Evolutionary conservation across 106 monocot species (phyloP).

Genomic region (Triglochin maritima): DNA sequence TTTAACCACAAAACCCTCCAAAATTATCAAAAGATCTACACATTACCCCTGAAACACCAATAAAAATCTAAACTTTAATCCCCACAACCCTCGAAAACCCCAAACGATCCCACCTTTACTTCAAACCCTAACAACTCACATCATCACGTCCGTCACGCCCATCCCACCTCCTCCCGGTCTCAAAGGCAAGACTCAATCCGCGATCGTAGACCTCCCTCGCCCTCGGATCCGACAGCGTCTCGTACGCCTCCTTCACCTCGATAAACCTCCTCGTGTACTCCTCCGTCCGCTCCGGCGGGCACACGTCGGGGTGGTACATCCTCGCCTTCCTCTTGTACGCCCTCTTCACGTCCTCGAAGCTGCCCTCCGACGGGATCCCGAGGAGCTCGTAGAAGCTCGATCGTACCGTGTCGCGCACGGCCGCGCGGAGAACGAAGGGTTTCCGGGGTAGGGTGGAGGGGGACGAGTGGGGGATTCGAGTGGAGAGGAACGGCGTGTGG

Average conservation of each 20-base stretch:
- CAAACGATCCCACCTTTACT: background rate
- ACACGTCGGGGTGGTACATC: slow-evolving; percentile 26
- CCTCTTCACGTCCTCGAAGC: slow-evolving; percentile 14
- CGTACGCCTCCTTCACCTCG: slow-evolving; percentile 80
- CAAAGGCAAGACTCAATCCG: slow-evolving; percentile 50
- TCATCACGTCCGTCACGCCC: slow-evolving; percentile 6
- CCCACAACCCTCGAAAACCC: background rate
- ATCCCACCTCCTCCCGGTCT: slow-evolving; percentile 24
- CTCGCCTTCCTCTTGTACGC: slow-evolving; percentile 28
- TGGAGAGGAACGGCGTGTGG: background rate
- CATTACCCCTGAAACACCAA: background rate
- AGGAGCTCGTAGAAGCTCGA: slow-evolving; percentile 24
- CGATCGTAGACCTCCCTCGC: slow-evolving; percentile 60
- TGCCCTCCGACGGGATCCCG: slow-evolving; percentile 12
- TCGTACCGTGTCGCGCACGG: slow-evolving; percentile 6
- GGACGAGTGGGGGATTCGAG: background rate
- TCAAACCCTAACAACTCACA: slow-evolving; percentile 18
- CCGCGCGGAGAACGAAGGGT: background rate
- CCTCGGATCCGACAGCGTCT: slow-evolving; percentile 87
- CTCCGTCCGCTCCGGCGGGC: slow-evolving; percentile 39
- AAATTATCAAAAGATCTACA: too few relatives aligned
- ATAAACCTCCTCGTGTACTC: slow-evolving; percentile 72
- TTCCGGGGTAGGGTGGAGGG: background rate
- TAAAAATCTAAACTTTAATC: background rate
- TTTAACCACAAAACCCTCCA: too few relatives aligned